phyloP scores from a whole-genome alignment of 169 alveolate genomes.

The Plasmodium ovale region DNA sequence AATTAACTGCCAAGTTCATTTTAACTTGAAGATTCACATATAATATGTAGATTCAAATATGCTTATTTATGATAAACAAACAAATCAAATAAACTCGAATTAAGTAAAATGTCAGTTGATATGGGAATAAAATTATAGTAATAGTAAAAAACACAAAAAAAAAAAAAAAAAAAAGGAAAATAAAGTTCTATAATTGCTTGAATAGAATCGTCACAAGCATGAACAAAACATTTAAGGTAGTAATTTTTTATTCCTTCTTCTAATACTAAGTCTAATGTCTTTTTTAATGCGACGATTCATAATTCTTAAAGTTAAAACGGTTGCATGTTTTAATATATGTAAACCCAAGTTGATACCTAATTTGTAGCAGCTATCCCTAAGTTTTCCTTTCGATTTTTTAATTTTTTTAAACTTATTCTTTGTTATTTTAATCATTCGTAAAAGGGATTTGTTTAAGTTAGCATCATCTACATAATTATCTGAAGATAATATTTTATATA shows the following conservation, averaged over 20 bases:
- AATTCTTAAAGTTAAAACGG: neutral
- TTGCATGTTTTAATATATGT: constrained; percentile 5
- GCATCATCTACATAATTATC: constrained; percentile 1
- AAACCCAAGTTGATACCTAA: constrained; percentile 4
- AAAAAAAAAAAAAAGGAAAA: neutral
- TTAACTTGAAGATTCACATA: constrained; percentile 1
- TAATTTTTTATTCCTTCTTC: constrained; percentile 13
- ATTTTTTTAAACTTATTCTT: constrained; percentile 32
- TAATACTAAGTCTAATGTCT: neutral
- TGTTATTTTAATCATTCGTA: constrained; percentile 26
- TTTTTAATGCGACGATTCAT: neutral
- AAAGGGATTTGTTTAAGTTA: constrained; percentile 13
- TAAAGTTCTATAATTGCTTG: neutral
- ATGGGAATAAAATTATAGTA: no score
- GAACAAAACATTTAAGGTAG: constrained; percentile 11
- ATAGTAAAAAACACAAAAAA: constrained; percentile 22
- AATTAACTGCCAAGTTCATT: neutral
- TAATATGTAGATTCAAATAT: no score
- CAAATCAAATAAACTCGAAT: no score
- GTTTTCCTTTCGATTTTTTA: constrained; percentile 34
- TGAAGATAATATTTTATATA: constrained; percentile 5
- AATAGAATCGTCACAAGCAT: neutral
- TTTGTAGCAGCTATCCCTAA: constrained; percentile 18
- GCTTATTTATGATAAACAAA: no score
- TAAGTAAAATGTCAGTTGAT: no score